phyloP scores from a whole-genome alignment of 192 early-diverging fungal genomes.

The Glomus cerebriforme region DNA sequence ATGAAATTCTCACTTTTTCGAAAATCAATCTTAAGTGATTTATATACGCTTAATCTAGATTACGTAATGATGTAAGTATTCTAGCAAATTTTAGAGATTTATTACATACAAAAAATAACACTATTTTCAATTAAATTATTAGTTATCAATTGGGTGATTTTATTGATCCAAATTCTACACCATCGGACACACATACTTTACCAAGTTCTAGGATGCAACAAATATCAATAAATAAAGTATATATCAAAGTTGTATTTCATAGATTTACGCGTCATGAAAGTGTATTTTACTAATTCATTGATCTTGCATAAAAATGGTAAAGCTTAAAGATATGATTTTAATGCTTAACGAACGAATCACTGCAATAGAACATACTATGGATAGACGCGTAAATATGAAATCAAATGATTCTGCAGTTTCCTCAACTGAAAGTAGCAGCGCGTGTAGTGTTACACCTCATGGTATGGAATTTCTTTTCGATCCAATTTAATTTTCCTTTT shows the following conservation, averaged over 20 bases:
- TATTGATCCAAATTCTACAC: slow-evolving; percentile 9
- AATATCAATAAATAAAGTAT: slow-evolving; percentile 22
- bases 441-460: background rate
- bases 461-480: background rate
- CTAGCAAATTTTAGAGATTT: background rate
- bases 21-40: slow-evolving; percentile 1
- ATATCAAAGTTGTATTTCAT: background rate
- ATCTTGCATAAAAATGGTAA: background rate
- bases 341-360: background rate
- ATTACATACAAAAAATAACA: background rate
- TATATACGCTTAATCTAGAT: slow-evolving; percentile 6
- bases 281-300: background rate
- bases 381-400: background rate
- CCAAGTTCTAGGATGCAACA: slow-evolving; percentile 21
- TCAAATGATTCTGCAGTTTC: background rate
- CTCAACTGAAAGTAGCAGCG: background rate
- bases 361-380: background rate
- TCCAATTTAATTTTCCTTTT: too few species aligned
- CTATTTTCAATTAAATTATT: background rate
- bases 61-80: slow-evolving; percentile 14
- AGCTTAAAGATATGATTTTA: slow-evolving; percentile 15
- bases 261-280: background rate
- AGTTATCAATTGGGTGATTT: slow-evolving; percentile 31
- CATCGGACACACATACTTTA: slow-evolving; percentile 9
- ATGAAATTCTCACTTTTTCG: background rate